Evolutionary conservation across 208 protist species (phyloP).

Genomic region (Acanthamoeba rhysodes): DNA sequence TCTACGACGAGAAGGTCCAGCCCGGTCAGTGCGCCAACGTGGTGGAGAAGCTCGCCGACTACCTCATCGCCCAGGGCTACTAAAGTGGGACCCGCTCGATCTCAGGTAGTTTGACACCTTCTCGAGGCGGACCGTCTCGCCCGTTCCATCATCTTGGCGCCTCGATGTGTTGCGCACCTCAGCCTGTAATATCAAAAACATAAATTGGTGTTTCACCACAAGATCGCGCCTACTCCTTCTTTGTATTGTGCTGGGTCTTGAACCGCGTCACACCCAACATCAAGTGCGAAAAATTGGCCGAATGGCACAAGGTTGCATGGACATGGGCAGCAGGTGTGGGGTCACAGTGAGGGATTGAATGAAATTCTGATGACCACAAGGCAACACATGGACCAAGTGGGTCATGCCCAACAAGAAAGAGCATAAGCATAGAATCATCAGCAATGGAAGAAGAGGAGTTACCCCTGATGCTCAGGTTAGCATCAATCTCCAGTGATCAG

Average conservation of each 20-base stretch:
- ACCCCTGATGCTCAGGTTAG: too few relatives aligned
- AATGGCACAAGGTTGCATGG: too few relatives aligned
- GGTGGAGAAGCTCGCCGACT: constrained; percentile 91
- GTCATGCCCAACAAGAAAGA: too few relatives aligned
- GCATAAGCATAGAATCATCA: too few relatives aligned
- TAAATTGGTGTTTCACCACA: constrained; percentile 24
- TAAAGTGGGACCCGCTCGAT: constrained; percentile 70
- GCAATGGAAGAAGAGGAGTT: too few relatives aligned
- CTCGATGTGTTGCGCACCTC: background rate
- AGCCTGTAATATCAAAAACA: constrained; percentile 21
- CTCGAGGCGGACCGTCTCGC: background rate
- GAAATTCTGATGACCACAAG: too few relatives aligned
- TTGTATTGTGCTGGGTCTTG: background rate
- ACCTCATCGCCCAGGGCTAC: constrained; percentile 86
- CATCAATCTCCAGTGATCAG: too few relatives aligned
- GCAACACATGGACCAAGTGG: too few relatives aligned
- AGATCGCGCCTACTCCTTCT: background rate
- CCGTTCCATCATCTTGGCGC: background rate
- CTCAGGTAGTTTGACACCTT: too few relatives aligned
- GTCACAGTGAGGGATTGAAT: too few relatives aligned
- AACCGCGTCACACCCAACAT: background rate
- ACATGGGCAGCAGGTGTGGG: too few relatives aligned
- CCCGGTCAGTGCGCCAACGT: constrained; percentile 81
- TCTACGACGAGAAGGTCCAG: constrained; percentile 87
- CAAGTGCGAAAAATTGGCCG: too few relatives aligned